These are phyloP conservation scores for Eimeria mitis DNA, from an alignment of 169 alveolate species.

Conservation along the genomic window DNA sequence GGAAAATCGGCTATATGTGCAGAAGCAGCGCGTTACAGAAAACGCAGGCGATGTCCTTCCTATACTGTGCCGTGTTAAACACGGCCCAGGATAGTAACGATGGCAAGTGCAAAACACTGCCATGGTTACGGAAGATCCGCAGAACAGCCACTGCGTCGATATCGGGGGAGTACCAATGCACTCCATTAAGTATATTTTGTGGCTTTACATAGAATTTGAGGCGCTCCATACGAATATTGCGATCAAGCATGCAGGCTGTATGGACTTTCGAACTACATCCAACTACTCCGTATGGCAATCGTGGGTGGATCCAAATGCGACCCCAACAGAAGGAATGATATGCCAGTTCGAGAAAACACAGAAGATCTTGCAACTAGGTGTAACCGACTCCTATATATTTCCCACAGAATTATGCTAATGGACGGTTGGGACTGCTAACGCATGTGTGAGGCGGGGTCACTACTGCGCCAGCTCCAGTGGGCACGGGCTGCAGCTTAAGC, in stretches of 20 bases:
- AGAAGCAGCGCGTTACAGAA: not conserved
- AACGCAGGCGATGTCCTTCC: not conserved
- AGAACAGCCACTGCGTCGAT: not conserved
- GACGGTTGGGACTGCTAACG: constrained; percentile 3
- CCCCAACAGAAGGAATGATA: not conserved
- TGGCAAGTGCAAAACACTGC: not conserved
- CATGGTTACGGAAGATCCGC: not conserved
- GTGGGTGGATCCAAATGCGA: not conserved
- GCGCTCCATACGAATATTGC: not conserved
- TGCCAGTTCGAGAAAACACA: not conserved
- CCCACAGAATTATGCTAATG: not conserved
- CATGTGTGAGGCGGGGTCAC: constrained; percentile 5
- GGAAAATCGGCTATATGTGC: not conserved
- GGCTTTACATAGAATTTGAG: not conserved
- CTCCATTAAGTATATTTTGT: no score
- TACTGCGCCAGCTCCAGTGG: not conserved
- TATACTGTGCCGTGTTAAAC: no score
- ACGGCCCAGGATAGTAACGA: no score
- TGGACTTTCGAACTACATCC: not conserved
- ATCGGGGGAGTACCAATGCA: not conserved
- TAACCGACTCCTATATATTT: not conserved
- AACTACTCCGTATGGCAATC: not conserved
- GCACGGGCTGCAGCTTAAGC: no score
- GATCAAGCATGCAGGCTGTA: not conserved
- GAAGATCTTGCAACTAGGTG: not conserved